phyloP scores from a whole-genome alignment of 208 protist species.

The Acanthamoeba lenticulata region DNA sequence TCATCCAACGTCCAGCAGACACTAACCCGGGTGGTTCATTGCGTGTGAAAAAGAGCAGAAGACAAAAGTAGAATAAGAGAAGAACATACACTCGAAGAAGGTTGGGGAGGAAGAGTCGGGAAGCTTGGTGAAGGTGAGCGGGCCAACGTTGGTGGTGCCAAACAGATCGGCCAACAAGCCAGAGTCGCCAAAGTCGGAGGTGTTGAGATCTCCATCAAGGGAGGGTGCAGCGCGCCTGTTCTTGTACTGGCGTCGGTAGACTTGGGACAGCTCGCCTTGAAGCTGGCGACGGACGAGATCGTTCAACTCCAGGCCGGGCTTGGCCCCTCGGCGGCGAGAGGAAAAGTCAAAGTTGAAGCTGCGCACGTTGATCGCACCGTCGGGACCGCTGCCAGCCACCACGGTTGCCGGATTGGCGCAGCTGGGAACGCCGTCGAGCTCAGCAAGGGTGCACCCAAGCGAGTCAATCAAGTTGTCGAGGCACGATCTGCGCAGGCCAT shows the following conservation, averaged over 20 bases:
- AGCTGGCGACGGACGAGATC: background rate
- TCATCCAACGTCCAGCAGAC: background rate
- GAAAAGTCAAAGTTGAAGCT: conserved; percentile 13
- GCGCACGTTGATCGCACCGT: background rate
- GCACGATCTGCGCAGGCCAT: background rate
- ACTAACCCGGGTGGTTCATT: background rate
- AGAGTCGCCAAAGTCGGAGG: conserved; percentile 12
- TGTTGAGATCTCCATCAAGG: background rate
- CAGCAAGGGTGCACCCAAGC: background rate
- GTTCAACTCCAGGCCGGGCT: background rate
- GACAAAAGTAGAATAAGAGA: too few relatives aligned
- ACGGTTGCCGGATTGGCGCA: background rate
- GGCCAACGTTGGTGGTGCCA: conserved; percentile 5
- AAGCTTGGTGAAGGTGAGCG: conserved; percentile 21
- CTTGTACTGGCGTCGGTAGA: background rate
- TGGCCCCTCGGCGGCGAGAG: background rate
- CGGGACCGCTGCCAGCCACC: background rate
- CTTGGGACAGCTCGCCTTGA: background rate
- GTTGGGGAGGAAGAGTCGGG: background rate
- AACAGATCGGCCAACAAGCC: background rate
- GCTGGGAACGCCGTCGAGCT: background rate
- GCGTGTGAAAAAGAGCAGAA: background rate
- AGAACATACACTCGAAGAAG: background rate
- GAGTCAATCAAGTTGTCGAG: background rate
- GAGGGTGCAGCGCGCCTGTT: background rate